Percentiles rank a stretch among this genome's conserved stretches.
phyloP scores from a whole-genome alignment of 768 basidiomycete genomes.

The Calocybe gangraenosa region DNA sequence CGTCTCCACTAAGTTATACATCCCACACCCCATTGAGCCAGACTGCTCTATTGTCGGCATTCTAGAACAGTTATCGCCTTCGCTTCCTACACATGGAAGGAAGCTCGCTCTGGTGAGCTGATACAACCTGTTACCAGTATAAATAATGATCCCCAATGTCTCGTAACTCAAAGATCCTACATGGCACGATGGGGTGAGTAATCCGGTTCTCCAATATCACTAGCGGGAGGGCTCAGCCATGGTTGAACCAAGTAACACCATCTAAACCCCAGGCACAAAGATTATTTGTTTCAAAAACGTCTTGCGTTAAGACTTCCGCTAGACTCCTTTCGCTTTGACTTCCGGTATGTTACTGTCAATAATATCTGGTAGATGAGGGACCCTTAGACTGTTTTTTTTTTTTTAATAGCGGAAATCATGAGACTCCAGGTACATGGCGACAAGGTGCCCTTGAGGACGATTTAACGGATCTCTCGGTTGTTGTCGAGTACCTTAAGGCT shows the following conservation, averaged over 20 bases:
- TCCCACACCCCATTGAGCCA: slow-evolving; percentile 46
- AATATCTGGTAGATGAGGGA: slow-evolving; percentile 2
- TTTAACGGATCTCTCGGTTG: slow-evolving; percentile 59
- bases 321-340: slow-evolving; percentile 86
- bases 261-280: slow-evolving; percentile 61
- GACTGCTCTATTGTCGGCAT: slow-evolving; percentile 49
- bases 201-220: slow-evolving; percentile 24
- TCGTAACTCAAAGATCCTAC: slow-evolving; percentile 53
- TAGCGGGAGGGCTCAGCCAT: slow-evolving; percentile 11
- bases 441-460: slow-evolving; percentile 59
- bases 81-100: slow-evolving; percentile 47
- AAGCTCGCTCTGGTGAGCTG: slow-evolving; percentile 61
- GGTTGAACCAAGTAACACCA: slow-evolving; percentile 16
- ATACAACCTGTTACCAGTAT: background rate
- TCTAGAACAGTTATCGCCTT: slow-evolving; percentile 55
- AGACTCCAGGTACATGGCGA: slow-evolving; percentile 65
- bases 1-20: slow-evolving; percentile 44
- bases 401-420: slow-evolving; percentile 65
- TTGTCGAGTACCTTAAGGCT: slow-evolving; percentile 56
- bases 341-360: slow-evolving; percentile 50
- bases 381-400: slow-evolving; percentile 3
- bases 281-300: slow-evolving; percentile 77
- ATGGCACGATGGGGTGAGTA: slow-evolving; percentile 73
- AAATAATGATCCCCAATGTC: slow-evolving; percentile 13
- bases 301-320: slow-evolving; percentile 61